Conservation (phyloP, 1,139 yeast species). For the Saccharomyces hybrid region DNA sequence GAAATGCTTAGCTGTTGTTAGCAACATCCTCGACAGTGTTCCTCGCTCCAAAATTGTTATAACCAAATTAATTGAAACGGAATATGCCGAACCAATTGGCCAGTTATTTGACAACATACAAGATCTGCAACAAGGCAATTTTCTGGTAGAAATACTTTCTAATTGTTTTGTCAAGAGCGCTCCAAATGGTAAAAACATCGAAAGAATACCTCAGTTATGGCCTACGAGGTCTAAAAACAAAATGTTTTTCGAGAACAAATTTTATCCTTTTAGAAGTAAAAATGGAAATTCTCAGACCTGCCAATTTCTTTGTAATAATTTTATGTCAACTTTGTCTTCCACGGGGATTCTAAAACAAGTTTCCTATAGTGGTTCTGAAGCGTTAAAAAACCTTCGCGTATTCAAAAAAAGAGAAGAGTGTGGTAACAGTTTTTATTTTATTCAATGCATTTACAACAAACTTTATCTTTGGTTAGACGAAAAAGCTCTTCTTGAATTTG, state of each 20-base stretch:
- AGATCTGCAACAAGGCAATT: constrained; percentile 20
- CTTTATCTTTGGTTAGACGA: constrained; percentile 20
- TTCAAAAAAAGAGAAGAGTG: not conserved
- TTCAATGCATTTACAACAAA: constrained; percentile 13
- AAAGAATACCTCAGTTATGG: constrained; percentile 17
- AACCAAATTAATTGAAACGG: constrained; percentile 10
- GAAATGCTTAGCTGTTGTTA: constrained; percentile 17
- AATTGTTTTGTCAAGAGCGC: constrained; percentile 17
- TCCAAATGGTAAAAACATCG: constrained; percentile 9
- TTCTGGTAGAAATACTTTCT: constrained; percentile 15
- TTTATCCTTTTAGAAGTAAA: constrained; percentile 16
- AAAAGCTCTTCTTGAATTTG: constrained; percentile 13
- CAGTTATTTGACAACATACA: constrained; percentile 12
- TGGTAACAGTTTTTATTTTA: constrained; percentile 5
- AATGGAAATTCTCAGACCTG: not conserved
- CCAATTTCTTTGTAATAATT: not conserved
- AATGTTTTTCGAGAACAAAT: constrained; percentile 12
- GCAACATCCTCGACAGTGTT: constrained; percentile 8
- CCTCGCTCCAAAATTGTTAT: constrained; percentile 11
- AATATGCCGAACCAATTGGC: constrained; percentile 14
- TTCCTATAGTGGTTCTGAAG: not conserved
- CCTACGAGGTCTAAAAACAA: constrained; percentile 10
- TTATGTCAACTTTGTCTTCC: not conserved
- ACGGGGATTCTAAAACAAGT: not conserved
- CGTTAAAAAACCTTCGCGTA: not conserved